Evolutionary conservation across 176 grass and related monocot genomes (phyloP).

Genomic region (Olyra latifolia): DNA sequence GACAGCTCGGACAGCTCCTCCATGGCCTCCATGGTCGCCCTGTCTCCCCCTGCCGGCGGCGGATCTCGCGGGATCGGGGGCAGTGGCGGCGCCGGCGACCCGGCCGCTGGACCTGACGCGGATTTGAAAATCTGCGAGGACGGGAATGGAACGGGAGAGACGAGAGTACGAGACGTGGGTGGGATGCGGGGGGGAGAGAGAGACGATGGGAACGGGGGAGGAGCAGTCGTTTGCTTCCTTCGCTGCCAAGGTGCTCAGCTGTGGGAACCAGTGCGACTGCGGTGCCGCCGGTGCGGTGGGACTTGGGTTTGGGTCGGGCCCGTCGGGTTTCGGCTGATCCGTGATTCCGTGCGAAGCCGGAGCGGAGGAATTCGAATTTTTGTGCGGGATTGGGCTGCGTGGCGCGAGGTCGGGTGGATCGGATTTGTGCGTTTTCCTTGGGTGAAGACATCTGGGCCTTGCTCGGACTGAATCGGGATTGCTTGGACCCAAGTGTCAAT

Average conservation of each 20-base stretch:
- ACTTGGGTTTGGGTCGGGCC: not conserved
- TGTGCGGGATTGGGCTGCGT: not conserved
- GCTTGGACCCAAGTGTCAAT: too few relatives aligned
- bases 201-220: not conserved
- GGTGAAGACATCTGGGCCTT: not conserved
- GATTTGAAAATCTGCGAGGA: conserved; percentile 47
- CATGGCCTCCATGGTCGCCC: conserved; percentile 71
- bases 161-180: conserved; percentile 17
- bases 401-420: not conserved
- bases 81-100: conserved; percentile 7
- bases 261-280: too few relatives aligned
- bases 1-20: conserved; percentile 81
- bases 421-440: too few relatives aligned
- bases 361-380: not conserved
- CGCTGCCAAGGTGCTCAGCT: conserved; percentile 14
- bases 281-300: not conserved
- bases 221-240: conserved; percentile 17
- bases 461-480: not conserved
- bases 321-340: not conserved
- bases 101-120: conserved; percentile 24
- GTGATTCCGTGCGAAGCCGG: too few relatives aligned
- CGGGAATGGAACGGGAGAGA: conserved; percentile 1
- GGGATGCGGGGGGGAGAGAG: conserved; percentile 5
- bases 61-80: conserved; percentile 29
- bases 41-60: not conserved